Conservation (phyloP, 371 early-diverging fungal genomes). For the Mucor irregularis region DNA sequence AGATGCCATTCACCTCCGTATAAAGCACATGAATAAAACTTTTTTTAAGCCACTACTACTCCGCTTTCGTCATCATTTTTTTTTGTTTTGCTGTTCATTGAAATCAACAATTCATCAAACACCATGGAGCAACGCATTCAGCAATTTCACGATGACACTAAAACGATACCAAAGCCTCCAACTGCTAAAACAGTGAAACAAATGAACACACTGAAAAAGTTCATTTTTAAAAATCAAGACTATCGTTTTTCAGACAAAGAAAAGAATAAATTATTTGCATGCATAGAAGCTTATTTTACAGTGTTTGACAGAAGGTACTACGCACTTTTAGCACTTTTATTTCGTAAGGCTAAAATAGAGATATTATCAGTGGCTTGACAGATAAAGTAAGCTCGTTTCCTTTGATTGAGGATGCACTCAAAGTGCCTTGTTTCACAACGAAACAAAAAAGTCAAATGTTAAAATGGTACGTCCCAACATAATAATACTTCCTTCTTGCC, state of each 20-base stretch:
- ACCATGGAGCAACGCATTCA: constrained; percentile 43
- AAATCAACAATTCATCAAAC: not conserved
- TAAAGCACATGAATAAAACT: constrained; percentile 1
- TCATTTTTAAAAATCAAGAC: constrained; percentile 40
- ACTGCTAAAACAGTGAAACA: constrained; percentile 35
- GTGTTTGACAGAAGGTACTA: constrained; percentile 33
- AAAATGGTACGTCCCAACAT: constrained; percentile 39
- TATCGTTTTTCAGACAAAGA: constrained; percentile 42
- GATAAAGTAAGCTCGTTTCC: constrained; percentile 24
- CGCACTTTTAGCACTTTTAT: too few species aligned
- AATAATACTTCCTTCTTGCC: too few species aligned
- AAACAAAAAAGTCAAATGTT: constrained; percentile 38
- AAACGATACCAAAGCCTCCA: constrained; percentile 33
- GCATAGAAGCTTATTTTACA: constrained; percentile 42
- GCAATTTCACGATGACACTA: constrained; percentile 41
- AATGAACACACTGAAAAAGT: constrained; percentile 34
- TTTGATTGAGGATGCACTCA: constrained; percentile 41
- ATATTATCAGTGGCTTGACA: constrained; percentile 10
- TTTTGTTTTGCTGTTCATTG: not conserved
- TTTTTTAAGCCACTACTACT: not conserved
- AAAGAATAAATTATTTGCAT: constrained; percentile 42
- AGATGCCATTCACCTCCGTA: constrained; percentile 11
- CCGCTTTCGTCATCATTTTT: not conserved
- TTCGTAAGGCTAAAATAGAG: too few species aligned
- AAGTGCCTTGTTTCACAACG: constrained; percentile 45